Evolutionary conservation across 495 filamentous ascomycete species (phyloP), one percentile per base, ranked within the genome.

Genomic region (Tuber borchii): DNA sequence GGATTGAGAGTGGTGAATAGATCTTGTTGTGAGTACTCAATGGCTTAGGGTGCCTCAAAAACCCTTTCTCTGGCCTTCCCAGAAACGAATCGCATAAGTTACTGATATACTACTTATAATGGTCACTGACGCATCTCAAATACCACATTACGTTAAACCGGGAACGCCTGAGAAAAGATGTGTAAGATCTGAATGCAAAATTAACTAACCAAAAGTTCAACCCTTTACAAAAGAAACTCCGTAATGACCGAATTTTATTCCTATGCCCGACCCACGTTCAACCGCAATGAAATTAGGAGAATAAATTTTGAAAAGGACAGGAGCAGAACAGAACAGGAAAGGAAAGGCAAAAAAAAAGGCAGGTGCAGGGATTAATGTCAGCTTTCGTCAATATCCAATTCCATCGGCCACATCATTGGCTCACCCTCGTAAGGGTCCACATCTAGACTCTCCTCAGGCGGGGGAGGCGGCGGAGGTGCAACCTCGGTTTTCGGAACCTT

Each of bases 341-440:
- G n/a, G 34, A 65, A 7, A 65, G 16, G 26, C 14, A 31, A 10
- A 0, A 56, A 0, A 56, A 6, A 61, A 31, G 56, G n/a, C 12
- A 31, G n/a, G 56, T 2, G 26, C 26, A 14, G 14, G 14, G 5
- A 65, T 65, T 34, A 65, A 65, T 7, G 17, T 31, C 31, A 14
- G 26, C 56, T 65, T 65, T 65, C 26, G 12, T 65, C 56, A 65
- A 34, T 0, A 65, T 65, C 56, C 26, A 65, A 17, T 12, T 65
- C 56, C 26, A 65, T 65, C 12, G 56, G 56, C 56, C 56, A 65
- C 56, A 65, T 65, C 56, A 65, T 65, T 26, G 56, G 56, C 26
- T 65, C 56, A n/a, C 56, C 56, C 14, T 65, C 56, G 31, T 65
- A 65, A 34, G 56, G 56, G 26, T 65, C 56, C 5, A 34, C 14